Base-by-base conservation (phyloP, 2,329 filamentous ascomycete genomes). In the Mycosphaerella sp. region DNA sequence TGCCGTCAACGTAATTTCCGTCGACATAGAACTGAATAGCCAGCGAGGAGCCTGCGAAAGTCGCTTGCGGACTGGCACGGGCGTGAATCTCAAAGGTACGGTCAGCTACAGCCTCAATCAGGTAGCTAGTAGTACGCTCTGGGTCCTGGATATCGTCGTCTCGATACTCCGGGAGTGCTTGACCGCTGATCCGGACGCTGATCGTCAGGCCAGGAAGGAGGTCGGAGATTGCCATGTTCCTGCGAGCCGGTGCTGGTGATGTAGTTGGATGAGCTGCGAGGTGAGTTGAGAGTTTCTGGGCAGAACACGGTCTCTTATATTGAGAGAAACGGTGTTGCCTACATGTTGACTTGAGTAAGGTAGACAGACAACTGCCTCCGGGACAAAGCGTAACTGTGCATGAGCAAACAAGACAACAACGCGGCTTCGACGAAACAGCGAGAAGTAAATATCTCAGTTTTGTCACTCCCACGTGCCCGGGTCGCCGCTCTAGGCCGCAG, bases 11-110 rank as follows among this genome's bases (percentile, higher is more conserved):
- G 27, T 53, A 44, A n/a, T 25, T 41, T 8, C 55, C 55, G 27
- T 57, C 53, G 13, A 53, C 44, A 17, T 41, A 50, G 37, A 55
- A 39, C 12, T 57, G 41, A n/a, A 47, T 50, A 21, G 49, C 34
- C 6, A 55, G 36, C 10, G 43, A 40, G 13, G 36, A 39, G 21
- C 52, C 49, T 12, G 30, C 35, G 35, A 50, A 53, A 14, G 12
- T 16, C 6, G 28, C 30, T 21, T 44, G 35, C 9, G 37, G 8
- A 28, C 14, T 34, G 16, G 44, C 49, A 14, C 12, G 40, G 13
- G 42, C 39, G 13, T 52, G 49, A 10, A 53, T 52, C n/a, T 46
- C 30, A 35, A 57, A 57, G 43, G 44, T 50, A 12, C 52, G 30
- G 10, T 52, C 39, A 16, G 52, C 32, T 21, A 49, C 27, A 14